Conservation (phyloP, 2,329 filamentous ascomycete species). For the Orbilia blumenaviensis region DNA sequence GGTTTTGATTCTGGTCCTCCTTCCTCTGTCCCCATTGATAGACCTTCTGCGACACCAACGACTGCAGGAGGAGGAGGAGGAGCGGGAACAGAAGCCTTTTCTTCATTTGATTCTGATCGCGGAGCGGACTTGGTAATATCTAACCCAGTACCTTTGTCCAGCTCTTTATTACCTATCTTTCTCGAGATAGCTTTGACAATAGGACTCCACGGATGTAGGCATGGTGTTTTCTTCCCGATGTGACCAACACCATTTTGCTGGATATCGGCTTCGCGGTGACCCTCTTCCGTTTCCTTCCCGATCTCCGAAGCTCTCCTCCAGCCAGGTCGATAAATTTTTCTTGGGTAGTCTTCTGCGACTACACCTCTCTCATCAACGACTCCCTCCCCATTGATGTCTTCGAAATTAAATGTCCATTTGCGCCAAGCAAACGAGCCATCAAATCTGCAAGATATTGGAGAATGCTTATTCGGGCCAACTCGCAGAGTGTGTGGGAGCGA, state of each 20-base stretch:
- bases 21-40: not conserved
- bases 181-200: slow-evolving; percentile 3
- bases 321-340: not conserved
- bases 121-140: not conserved
- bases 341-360: slow-evolving; percentile 30
- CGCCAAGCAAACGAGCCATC: slow-evolving; percentile 36
- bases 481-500: slow-evolving; percentile 30
- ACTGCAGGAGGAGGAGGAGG: not conserved
- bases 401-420: slow-evolving; percentile 47
- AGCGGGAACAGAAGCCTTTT: not conserved
- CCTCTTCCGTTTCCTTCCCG: not conserved
- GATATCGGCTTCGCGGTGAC: not conserved
- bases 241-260: not conserved
- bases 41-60: not conserved
- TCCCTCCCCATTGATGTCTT: slow-evolving; percentile 51
- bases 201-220: not conserved
- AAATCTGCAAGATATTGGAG: slow-evolving; percentile 48
- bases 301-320: slow-evolving; percentile 5
- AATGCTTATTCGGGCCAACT: slow-evolving; percentile 33
- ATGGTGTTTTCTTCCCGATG: not conserved
- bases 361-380: slow-evolving; percentile 51
- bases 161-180: slow-evolving; percentile 4
- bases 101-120: not conserved
- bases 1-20: not conserved
- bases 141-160: not conserved